Evolutionary conservation across 768 basidiomycete species (phyloP), one percentile per base, ranked within the genome.

Genomic region (Cystobasidiopsis lactophilus): DNA sequence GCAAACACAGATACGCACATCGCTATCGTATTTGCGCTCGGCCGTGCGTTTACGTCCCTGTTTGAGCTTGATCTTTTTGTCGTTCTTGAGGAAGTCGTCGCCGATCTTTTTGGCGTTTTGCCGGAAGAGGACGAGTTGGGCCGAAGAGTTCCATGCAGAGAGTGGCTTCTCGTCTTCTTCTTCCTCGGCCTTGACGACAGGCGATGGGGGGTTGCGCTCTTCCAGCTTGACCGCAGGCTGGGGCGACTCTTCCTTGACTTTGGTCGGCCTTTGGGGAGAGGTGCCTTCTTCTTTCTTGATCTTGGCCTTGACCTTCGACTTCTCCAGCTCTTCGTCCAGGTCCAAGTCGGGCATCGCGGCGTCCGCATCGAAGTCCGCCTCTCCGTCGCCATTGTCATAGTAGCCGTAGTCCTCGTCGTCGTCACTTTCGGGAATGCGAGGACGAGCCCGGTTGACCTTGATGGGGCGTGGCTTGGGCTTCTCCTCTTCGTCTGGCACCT

Each of bases 121-220:
- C 2, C 64, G 60, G 51, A 66, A 66, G 16, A 59, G 54, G 11
- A 60, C 58, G n/a, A 66, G 62, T 48, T 65, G 64, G 10, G 57
- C 46, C 13, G 58, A 57, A 14, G 61, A 63, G 18, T 38, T 50
- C 65, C 63, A 66, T 11, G 23, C 7, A 43, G 41, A 7, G 19
- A 26, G 19, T 29, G 23, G 24, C n/a, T 43, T 29, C 3, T 41
- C 50, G n/a, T 53, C 57, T 33, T 59, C 57, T 45, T 57, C 40
- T 43, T 53, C 43, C 44, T 53, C 47, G 44, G 37, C 26, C 38
- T 29, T 3, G 19, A 14, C 16, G n/a, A 27, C 24, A 10, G 21
- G 14, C 44, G 24, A 18, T 10, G 44, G 18, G 21, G 16, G 18
- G 11, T 46, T 26, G 10, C 14, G 11, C 24, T 16, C 21, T 35